Evolutionary conservation across 1,284 basidiomycete species (phyloP).

Genomic region (Moesziomyces antarcticus): DNA sequence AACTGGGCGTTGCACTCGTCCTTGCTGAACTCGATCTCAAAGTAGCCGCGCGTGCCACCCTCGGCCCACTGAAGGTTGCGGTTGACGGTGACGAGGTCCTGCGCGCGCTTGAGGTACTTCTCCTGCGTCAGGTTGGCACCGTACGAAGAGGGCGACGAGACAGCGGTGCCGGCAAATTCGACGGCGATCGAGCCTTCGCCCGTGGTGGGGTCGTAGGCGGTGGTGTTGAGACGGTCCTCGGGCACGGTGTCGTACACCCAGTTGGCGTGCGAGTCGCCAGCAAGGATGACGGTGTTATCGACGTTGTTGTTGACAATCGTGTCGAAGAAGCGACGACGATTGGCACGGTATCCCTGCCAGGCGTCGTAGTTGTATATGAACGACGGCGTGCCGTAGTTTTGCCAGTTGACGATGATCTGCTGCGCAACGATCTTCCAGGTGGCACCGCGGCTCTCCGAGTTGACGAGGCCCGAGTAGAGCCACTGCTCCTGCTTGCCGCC

Average conservation of each 20-base stretch:
- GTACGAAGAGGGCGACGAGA: slow-evolving; percentile 73
- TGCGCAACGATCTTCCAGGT: slow-evolving; percentile 75
- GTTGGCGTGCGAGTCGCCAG: slow-evolving; percentile 76
- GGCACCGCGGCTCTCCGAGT: slow-evolving; percentile 71
- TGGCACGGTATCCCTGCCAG: slow-evolving; percentile 76
- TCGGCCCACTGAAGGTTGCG: slow-evolving; percentile 76
- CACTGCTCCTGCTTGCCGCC: slow-evolving; percentile 75
- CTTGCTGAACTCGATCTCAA: slow-evolving; percentile 50
- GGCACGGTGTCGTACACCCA: slow-evolving; percentile 55
- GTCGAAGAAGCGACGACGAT: slow-evolving; percentile 74
- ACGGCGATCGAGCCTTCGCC: slow-evolving; percentile 75
- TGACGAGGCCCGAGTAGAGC: slow-evolving; percentile 72
- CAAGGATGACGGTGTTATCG: slow-evolving; percentile 71
- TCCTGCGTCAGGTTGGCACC: slow-evolving; percentile 71
- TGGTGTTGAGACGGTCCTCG: slow-evolving; percentile 47
- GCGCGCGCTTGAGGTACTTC: slow-evolving; percentile 66
- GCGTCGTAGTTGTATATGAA: slow-evolving; percentile 73
- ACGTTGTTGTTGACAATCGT: slow-evolving; percentile 72
- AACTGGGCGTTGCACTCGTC: slow-evolving; percentile 72
- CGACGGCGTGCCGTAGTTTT: slow-evolving; percentile 58
- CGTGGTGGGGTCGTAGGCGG: slow-evolving; percentile 72
- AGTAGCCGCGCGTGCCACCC: slow-evolving; percentile 76
- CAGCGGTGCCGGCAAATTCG: slow-evolving; percentile 76
- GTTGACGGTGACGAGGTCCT: slow-evolving; percentile 71
- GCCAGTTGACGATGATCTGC: slow-evolving; percentile 55